Base-by-base conservation (phyloP, 257 asterid species). In the Jaltomata sinuosa region DNA sequence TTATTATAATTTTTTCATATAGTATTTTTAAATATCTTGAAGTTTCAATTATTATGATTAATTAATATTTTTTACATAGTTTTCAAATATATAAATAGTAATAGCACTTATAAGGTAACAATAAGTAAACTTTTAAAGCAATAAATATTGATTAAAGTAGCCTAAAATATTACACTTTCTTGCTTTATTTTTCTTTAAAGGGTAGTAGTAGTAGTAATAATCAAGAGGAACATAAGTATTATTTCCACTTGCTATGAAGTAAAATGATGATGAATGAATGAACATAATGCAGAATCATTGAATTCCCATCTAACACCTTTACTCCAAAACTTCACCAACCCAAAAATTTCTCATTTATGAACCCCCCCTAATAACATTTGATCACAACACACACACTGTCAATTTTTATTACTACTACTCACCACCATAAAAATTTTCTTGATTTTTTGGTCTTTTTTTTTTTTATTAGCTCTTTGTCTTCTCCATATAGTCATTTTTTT, bases 321-420 rank as follows among this genome's bases (percentile, higher is more conserved):
- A 81, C 82, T 65, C 65, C 68, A 85, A 68, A 77, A 77, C 29
- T 86, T 87, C 88, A 84, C 87, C 92, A 86, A 87, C 91, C 89
- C 82, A 61, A 54, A 55, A 84, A 15, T 53, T 47, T 77, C 22
- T 67, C 89, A 89, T 89, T 90, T 86, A 92, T 87, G 90, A 86
- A 53, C 18, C 89, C 90, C 88, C n/a, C 88, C 88, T 86, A 87
- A 89, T 86, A 87, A 89, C 85, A 72, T 71, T 85, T 87, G 79
- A 64, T 90, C 79, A 79, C 87, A 52, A 81, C 88, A 74, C 85
- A 72, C 80, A 34, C 86, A 83, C 90, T 42, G 77, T 65, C 89
- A 71, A 80, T 62, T 52, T 83, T 67, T n/a, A n/a, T n/a, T n/a
- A n/a, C n/a, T 83, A 81, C 85, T 71, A 38, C 86, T 36, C 57